Conservation (phyloP, 208 protist genomes). For the Acanthamoeba triangularis region DNA sequence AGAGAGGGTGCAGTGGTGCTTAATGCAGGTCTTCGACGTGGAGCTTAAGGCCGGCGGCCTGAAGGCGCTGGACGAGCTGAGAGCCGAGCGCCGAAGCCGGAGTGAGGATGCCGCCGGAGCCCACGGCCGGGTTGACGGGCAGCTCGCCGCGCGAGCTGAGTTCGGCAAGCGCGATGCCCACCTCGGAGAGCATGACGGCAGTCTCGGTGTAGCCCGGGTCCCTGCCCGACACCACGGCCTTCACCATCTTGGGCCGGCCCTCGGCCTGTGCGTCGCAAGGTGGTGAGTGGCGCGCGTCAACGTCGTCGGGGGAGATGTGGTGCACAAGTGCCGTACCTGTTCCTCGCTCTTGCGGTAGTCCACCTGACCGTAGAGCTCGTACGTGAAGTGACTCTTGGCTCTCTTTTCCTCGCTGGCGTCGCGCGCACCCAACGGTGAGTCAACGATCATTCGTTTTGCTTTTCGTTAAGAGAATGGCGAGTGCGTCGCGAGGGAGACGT, state of each 20-base stretch:
- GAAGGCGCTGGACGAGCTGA: constrained; percentile 44
- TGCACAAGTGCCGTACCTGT: background rate
- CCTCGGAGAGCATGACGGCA: constrained; percentile 77
- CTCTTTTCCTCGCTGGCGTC: constrained; percentile 16
- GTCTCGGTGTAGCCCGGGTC: constrained; percentile 84
- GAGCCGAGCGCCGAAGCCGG: constrained; percentile 60
- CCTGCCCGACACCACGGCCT: constrained; percentile 59
- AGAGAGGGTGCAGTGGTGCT: background rate
- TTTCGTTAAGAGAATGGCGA: background rate
- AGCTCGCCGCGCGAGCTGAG: background rate
- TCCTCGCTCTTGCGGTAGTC: background rate
- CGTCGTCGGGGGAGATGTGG: background rate
- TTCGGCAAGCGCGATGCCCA: constrained; percentile 50
- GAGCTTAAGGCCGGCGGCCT: constrained; percentile 43
- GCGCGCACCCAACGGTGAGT: background rate
- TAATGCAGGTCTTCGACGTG: constrained; percentile 51
- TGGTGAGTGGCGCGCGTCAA: background rate
- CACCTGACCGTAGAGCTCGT: constrained; percentile 59
- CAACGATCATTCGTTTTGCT: background rate
- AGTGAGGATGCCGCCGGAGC: constrained; percentile 74
- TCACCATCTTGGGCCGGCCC: constrained; percentile 16
- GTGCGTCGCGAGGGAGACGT: background rate
- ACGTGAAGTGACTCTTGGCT: constrained; percentile 9
- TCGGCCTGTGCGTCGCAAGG: background rate
- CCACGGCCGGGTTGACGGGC: background rate